phyloP scores from a whole-genome alignment of 257 asterid genomes.

The Vinca minor region DNA sequence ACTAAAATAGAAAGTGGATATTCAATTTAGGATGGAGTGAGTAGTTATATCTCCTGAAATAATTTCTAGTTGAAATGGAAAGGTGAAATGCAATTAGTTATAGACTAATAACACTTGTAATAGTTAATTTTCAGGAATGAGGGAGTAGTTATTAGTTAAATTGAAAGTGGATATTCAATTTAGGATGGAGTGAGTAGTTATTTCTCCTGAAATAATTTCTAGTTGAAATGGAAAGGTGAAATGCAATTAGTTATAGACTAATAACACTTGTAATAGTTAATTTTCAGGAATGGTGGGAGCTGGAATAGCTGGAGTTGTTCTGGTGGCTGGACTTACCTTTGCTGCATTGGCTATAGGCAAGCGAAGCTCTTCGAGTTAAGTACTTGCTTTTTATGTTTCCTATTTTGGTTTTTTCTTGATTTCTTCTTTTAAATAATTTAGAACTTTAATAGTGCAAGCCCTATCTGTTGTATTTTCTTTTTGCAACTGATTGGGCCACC shows the following conservation, averaged over 20 bases:
- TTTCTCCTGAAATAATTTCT: background rate
- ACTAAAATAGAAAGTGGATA: no score
- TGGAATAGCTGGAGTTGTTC: conserved; percentile 66
- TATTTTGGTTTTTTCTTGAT: background rate
- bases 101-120: conserved; percentile 50
- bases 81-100: conserved; percentile 10
- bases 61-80: no score
- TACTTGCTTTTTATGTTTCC: background rate
- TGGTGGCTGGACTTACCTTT: conserved; percentile 67
- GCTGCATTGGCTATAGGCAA: conserved; percentile 60
- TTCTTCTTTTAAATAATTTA: background rate
- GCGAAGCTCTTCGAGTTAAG: conserved; percentile 46
- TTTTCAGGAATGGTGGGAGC: conserved; percentile 76
- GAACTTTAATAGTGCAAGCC: background rate
- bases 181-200: no score
- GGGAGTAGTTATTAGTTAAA: no score
- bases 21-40: no score
- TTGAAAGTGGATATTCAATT: no score
- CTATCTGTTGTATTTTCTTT: background rate
- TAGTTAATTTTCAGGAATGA: conserved; percentile 71
- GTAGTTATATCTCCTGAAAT: no score
- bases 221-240: no score
- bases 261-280: conserved; percentile 55
- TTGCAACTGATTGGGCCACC: no score
- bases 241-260: conserved; percentile 26